Conservation (phyloP, 192 early-diverging fungal species). For the Geranomyces variabilis region DNA sequence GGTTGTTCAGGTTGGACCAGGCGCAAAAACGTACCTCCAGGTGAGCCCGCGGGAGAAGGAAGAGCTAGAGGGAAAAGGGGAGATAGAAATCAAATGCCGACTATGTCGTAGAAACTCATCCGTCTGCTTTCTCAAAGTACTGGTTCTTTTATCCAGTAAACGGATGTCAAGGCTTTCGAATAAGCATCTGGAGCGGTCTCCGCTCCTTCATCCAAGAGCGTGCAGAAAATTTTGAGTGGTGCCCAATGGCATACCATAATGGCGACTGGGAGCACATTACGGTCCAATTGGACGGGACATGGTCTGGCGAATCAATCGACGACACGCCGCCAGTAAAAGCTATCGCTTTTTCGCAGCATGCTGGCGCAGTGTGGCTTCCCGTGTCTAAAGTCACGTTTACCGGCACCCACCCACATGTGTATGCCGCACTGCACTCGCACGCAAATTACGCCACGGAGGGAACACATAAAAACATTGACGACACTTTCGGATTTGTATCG, state of each 20-base stretch:
- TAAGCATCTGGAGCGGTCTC: slow-evolving; percentile 30
- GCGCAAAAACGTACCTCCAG: slow-evolving; percentile 33
- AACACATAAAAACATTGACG: slow-evolving; percentile 36
- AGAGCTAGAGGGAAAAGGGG: neutral
- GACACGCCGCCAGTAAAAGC: slow-evolving; percentile 6
- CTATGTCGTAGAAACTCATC: too few relatives aligned
- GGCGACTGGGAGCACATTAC: slow-evolving; percentile 42
- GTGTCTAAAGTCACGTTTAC: slow-evolving; percentile 7
- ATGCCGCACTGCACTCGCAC: slow-evolving; percentile 38
- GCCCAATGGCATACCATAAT: slow-evolving; percentile 34
- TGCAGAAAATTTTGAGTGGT: slow-evolving; percentile 40
- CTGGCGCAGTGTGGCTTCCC: slow-evolving; percentile 20
- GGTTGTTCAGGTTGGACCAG: slow-evolving; percentile 34
- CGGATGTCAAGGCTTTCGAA: slow-evolving; percentile 41
- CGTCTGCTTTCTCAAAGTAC: slow-evolving; percentile 15
- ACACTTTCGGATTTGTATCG: slow-evolving; percentile 39
- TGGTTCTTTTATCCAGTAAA: slow-evolving; percentile 40
- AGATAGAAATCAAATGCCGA: neutral
- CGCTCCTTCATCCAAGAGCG: slow-evolving; percentile 28
- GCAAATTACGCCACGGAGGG: slow-evolving; percentile 36
- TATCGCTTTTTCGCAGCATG: slow-evolving; percentile 34
- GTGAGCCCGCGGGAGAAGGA: slow-evolving; percentile 6
- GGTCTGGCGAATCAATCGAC: slow-evolving; percentile 20
- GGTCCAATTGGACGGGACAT: slow-evolving; percentile 28
- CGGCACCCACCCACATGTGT: slow-evolving; percentile 27